phyloP scores from a whole-genome alignment of 2,329 filamentous ascomycete species.

The Trichoderma polysporum region DNA sequence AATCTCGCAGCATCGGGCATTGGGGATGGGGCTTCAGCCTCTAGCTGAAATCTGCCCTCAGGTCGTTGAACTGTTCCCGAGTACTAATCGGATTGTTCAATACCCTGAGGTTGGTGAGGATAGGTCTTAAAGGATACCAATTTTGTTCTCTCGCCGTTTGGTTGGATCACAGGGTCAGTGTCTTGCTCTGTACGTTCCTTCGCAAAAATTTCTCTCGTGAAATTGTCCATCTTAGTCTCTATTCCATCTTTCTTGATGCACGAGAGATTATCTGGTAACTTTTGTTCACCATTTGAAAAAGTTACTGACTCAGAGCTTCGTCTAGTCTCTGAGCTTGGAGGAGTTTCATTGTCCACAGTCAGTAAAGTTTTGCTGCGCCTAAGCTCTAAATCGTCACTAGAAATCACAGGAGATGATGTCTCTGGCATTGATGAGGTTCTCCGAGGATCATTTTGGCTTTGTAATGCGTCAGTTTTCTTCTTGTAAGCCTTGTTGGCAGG shows the following conservation, averaged over 20 bases:
- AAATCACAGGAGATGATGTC: background rate
- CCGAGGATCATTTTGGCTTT: background rate
- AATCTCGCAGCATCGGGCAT: background rate
- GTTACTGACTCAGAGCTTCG: constrained; percentile 5
- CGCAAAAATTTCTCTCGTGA: background rate
- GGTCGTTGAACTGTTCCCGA: constrained; percentile 19
- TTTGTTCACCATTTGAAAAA: background rate
- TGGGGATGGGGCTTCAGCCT: background rate
- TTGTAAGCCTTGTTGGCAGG: background rate
- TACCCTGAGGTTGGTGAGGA: background rate
- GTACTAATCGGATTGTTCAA: constrained; percentile 25
- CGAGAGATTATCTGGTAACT: background rate
- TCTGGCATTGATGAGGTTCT: constrained; percentile 11
- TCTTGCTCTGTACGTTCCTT: background rate
- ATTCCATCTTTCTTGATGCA: background rate
- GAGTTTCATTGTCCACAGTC: background rate
- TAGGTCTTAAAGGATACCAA: background rate
- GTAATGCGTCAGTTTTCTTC: background rate
- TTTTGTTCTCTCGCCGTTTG: background rate
- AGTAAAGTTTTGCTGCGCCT: background rate
- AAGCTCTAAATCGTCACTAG: background rate
- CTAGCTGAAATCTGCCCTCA: background rate
- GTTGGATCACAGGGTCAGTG: background rate
- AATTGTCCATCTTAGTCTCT: background rate
- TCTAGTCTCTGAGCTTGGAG: background rate